Evolutionary conservation across 495 filamentous ascomycete genomes (phyloP), one percentile per base, ranked within the genome.

Genomic region (Neurospora sp.): DNA sequence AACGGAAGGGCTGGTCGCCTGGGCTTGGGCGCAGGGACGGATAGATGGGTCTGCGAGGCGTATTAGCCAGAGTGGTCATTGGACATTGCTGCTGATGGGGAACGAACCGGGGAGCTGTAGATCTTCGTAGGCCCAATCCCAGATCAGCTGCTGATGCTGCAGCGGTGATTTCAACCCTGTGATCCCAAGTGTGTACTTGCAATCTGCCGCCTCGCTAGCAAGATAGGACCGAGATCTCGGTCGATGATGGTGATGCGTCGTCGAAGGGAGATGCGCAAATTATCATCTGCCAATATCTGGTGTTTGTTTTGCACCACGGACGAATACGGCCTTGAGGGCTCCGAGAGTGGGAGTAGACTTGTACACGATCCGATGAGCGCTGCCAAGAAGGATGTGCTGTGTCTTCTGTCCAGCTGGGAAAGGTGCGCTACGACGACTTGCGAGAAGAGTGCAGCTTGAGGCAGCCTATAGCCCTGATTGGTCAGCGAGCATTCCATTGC

Each of bases 131-230:
- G 78, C 72, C 75, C 71, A 78, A 75, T 72, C 77, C 76, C 76
- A 76, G 78, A 80, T 79, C 78, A 80, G 77, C 79, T 78, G 77
- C 70, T 59, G 48, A 54, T 54, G 45, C 45, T 24, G 73, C 74
- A 74, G 75, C 73, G 73, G 73, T 74, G 70, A 72, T 43, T 73
- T 73, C 75, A 81, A 76, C 79, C 79, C 76, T 79, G 79, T 78
- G 78, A 79, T 77, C 73, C 75, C 70, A 71, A 45, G 71, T 72
- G 54, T 59, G 48, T 66, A 36, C 54, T 66, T 66, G 54, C 28
- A 76, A 73, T 38, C 74, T 74, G 54, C 69, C 39, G 70, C 69
- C 40, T 40, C 71, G 54, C 70, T 70, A 77, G 74, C 77, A 78
- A 79, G 77, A 77, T 79, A 79, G 77, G 78, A 74, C 48, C 59